Evolutionary conservation across 495 filamentous ascomycete species (phyloP).

Genomic region (Acidomyces sp.): DNA sequence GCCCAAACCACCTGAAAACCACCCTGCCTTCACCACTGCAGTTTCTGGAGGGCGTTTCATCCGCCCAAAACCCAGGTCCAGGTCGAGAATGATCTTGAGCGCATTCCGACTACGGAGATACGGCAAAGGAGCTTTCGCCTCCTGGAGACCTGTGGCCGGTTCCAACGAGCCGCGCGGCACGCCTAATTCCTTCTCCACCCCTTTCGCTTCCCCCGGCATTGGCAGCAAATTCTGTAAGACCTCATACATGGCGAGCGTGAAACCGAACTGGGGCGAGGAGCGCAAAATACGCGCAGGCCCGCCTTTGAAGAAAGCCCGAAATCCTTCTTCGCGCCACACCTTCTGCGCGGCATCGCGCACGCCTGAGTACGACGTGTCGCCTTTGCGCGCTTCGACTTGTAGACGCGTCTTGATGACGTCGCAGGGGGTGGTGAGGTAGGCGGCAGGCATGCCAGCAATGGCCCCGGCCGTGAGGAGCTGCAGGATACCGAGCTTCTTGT

Average conservation of each 20-base stretch:
- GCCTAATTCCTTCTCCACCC: slow-evolving; percentile 3
- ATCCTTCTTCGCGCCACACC: slow-evolving; percentile 79
- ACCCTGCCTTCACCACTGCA: not conserved
- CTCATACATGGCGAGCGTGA: slow-evolving; percentile 91
- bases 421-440: slow-evolving; percentile 92
- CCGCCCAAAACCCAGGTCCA: slow-evolving; percentile 81
- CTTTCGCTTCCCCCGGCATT: slow-evolving; percentile 51
- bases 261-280: slow-evolving; percentile 93
- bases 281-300: slow-evolving; percentile 87
- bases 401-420: slow-evolving; percentile 98
- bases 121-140: slow-evolving; percentile 55
- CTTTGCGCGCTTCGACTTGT: slow-evolving; percentile 93
- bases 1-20: slow-evolving; percentile 1
- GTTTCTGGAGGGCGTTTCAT: slow-evolving; percentile 38
- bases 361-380: slow-evolving; percentile 71
- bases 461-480: slow-evolving; percentile 92
- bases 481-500: slow-evolving; percentile 78
- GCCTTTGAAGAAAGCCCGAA: slow-evolving; percentile 95
- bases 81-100: slow-evolving; percentile 89
- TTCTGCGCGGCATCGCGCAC: slow-evolving; percentile 77
- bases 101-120: slow-evolving; percentile 83
- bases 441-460: slow-evolving; percentile 96
- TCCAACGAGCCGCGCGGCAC: slow-evolving; percentile 37
- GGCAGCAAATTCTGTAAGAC: slow-evolving; percentile 73
- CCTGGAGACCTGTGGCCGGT: slow-evolving; percentile 42